Percentiles rank a stretch among this genome's conserved stretches.
These are phyloP conservation scores for Halophytophthora polymorphica DNA, from an alignment of 352 stramenopile genomes.

Conservation along the genomic window DNA sequence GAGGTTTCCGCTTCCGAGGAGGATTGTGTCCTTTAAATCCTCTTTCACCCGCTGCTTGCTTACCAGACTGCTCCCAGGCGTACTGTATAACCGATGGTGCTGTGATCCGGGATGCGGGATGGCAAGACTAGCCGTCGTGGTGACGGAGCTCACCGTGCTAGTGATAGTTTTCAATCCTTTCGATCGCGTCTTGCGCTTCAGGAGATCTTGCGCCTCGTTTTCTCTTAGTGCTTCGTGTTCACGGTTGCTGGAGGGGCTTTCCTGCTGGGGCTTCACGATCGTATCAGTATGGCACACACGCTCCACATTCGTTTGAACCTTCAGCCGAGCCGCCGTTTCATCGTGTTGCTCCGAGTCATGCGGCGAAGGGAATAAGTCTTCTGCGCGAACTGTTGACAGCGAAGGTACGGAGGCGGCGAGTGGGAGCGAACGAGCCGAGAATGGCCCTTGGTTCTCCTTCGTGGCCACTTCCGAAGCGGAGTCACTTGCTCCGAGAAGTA, in stretches of 20 bases:
- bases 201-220: slow-evolving; percentile 11
- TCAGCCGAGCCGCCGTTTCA: slow-evolving; percentile 6
- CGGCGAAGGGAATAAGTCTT: slow-evolving; percentile 13
- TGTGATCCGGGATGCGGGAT: slow-evolving; percentile 9
- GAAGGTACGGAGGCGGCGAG: slow-evolving; percentile 29
- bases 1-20: slow-evolving; percentile 20
- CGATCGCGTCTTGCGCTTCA: slow-evolving; percentile 30
- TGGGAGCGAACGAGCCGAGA: slow-evolving; percentile 18
- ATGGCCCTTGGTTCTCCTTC: slow-evolving; percentile 24
- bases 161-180: slow-evolving; percentile 27
- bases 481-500: slow-evolving; percentile 47
- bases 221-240: slow-evolving; percentile 21
- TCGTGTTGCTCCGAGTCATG: slow-evolving; percentile 10
- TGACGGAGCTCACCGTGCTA: slow-evolving; percentile 6
- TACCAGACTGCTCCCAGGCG: slow-evolving; percentile 20
- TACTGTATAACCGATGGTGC: slow-evolving; percentile 19
- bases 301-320: slow-evolving; percentile 2
- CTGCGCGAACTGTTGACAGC: slow-evolving; percentile 12
- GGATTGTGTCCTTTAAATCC: slow-evolving; percentile 29
- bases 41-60: slow-evolving; percentile 30
- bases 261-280: slow-evolving; percentile 4
- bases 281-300: slow-evolving; percentile 4
- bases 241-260: slow-evolving; percentile 10
- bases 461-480: neutral
- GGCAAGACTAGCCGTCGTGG: slow-evolving; percentile 15